Percentiles rank a stretch among this genome's conserved stretches.
Conservation (phyloP, 2,329 filamentous ascomycete genomes). For the Penicillium expansum region DNA sequence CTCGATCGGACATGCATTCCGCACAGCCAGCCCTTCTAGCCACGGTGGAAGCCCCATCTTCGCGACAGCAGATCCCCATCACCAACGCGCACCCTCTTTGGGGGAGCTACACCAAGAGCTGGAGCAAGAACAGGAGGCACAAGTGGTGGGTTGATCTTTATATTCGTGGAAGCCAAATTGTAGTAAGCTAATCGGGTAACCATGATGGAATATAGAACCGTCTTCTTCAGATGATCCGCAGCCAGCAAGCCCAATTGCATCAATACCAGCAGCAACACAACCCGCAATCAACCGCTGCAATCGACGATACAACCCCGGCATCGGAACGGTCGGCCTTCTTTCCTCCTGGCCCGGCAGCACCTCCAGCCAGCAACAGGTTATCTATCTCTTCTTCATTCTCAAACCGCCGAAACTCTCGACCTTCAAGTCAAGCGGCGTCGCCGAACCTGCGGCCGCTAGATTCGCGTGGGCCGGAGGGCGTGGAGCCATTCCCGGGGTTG, state of each 20-base stretch:
- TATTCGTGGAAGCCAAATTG: not conserved
- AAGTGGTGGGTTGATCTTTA: conserved; percentile 42
- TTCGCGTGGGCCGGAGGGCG: conserved; percentile 24
- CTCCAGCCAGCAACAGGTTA: conserved; percentile 32
- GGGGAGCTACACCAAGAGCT: conserved; percentile 52
- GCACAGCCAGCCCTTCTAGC: conserved; percentile 45
- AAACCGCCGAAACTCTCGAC: conserved; percentile 35
- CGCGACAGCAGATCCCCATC: conserved; percentile 47
- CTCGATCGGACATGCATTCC: conserved; percentile 39
- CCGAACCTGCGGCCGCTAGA: conserved; percentile 38
- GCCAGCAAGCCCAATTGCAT: conserved; percentile 48
- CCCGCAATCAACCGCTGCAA: conserved; percentile 32
- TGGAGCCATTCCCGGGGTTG: conserved; percentile 27
- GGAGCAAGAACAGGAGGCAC: conserved; percentile 52
- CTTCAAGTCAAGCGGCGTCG: conserved; percentile 38
- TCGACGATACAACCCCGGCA: conserved; percentile 45
- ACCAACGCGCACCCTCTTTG: conserved; percentile 48
- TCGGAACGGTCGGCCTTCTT: conserved; percentile 44
- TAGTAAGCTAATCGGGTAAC: not conserved
- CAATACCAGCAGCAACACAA: conserved; percentile 32
- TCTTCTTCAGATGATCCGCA: conserved; percentile 50
- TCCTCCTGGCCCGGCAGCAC: conserved; percentile 24
- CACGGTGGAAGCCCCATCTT: conserved; percentile 43
- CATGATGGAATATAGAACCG: conserved; percentile 40
- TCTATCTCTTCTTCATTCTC: conserved; percentile 36